phyloP scores from a whole-genome alignment of 257 asterid species.

The Gentiana dahurica region DNA sequence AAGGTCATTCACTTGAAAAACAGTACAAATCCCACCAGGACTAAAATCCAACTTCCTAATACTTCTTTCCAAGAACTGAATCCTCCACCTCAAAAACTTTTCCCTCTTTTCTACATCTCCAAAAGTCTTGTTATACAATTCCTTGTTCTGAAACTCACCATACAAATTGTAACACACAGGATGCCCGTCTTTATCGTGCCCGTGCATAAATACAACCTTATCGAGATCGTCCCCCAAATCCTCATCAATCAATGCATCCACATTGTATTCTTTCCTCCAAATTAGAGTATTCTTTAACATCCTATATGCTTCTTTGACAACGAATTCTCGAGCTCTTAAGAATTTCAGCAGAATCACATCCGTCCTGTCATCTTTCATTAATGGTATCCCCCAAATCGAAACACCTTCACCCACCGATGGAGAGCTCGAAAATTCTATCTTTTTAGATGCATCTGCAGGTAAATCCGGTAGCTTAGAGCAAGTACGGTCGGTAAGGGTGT shows the following conservation, averaged over 20 bases:
- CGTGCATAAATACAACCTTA: slow-evolving; percentile 84
- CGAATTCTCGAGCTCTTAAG: slow-evolving; percentile 88
- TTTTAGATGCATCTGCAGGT: slow-evolving; percentile 5
- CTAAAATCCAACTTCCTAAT: slow-evolving; percentile 71
- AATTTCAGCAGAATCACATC: slow-evolving; percentile 74
- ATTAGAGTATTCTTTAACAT: slow-evolving; percentile 58
- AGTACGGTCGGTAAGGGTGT: slow-evolving; percentile 13
- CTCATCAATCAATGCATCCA: slow-evolving; percentile 53
- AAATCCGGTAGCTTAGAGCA: slow-evolving; percentile 1
- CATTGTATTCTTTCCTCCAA: slow-evolving; percentile 61
- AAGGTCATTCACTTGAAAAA: slow-evolving; percentile 80
- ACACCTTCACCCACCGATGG: slow-evolving; percentile 24
- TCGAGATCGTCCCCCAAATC: slow-evolving; percentile 77
- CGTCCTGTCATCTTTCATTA: slow-evolving; percentile 54
- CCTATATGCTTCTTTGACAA: slow-evolving; percentile 47
- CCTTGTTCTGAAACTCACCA: slow-evolving; percentile 86
- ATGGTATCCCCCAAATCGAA: slow-evolving; percentile 74
- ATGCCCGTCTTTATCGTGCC: slow-evolving; percentile 73
- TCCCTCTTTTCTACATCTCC: slow-evolving; percentile 74
- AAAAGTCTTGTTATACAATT: slow-evolving; percentile 68
- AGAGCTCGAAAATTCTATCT: slow-evolving; percentile 8
- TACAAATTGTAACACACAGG: slow-evolving; percentile 79
- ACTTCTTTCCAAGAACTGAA: slow-evolving; percentile 69
- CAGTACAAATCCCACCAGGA: slow-evolving; percentile 65
- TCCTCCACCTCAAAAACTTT: slow-evolving; percentile 65